phyloP scores from a whole-genome alignment of 768 basidiomycete species.

The Suillus bovinus region DNA sequence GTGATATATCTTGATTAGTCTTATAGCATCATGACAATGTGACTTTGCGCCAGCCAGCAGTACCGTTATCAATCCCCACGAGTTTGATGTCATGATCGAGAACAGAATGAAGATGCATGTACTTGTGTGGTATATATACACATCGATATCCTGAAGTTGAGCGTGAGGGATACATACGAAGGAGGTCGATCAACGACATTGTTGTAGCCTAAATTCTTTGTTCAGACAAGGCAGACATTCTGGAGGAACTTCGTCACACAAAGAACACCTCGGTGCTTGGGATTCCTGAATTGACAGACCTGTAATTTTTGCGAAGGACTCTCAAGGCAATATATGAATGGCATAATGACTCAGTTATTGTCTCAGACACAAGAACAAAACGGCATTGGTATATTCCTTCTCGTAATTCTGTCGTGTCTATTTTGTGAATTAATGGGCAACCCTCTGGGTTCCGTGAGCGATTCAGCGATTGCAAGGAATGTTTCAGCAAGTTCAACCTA shows the following conservation, averaged over 20 bases:
- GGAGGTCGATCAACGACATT: not conserved
- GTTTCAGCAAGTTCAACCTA: conserved; percentile 57
- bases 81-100: not conserved
- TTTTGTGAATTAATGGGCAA: conserved; percentile 34
- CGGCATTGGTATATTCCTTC: not conserved
- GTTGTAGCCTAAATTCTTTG: not conserved
- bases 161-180: not conserved
- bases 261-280: not conserved
- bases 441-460: conserved; percentile 55
- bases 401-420: not conserved
- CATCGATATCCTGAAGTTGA: not conserved
- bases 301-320: not conserved
- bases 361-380: not conserved
- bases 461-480: conserved; percentile 58
- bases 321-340: too few relatives aligned
- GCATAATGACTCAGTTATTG: not conserved
- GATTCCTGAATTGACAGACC: not conserved
- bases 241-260: not conserved
- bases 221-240: not conserved
- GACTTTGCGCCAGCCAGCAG: not conserved
- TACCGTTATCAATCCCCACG: not conserved
- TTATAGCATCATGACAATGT: not conserved
- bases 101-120: not conserved
- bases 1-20: not conserved
- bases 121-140: not conserved